These are phyloP conservation scores for Spinacia oleracea DNA, from an alignment of 179 eudicot species.

Conservation along the genomic window DNA sequence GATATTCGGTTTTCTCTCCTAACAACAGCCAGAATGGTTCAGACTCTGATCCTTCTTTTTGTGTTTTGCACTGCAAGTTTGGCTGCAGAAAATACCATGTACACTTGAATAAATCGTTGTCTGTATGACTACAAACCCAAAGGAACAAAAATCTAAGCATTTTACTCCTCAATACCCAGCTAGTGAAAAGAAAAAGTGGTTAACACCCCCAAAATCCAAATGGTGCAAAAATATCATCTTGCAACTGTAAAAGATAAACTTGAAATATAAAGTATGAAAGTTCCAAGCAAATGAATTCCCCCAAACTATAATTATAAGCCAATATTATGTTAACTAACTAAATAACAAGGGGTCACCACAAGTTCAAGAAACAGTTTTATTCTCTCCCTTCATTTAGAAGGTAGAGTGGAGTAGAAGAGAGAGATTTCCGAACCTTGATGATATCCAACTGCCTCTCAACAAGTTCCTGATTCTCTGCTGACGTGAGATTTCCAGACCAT, in stretches of 20 bases:
- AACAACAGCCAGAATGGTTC: conserved; percentile 83
- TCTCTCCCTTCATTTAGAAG: background rate
- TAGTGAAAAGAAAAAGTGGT: background rate
- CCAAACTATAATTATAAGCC: background rate
- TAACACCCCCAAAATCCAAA: background rate
- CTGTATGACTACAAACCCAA: background rate
- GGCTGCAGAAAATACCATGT: conserved; percentile 63
- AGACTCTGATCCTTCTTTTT: conserved; percentile 85
- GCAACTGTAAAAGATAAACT: background rate
- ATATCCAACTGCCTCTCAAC: conserved; percentile 89
- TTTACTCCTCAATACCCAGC: background rate
- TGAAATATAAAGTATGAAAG: background rate
- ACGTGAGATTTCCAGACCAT: conserved; percentile 77
- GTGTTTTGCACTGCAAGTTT: conserved; percentile 65
- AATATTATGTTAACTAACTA: background rate
- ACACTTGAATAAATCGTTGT: background rate
- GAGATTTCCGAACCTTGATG: conserved; percentile 60
- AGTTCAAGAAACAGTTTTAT: background rate
- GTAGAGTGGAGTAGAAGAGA: background rate
- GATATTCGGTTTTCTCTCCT: conserved; percentile 79
- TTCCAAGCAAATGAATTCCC: background rate
- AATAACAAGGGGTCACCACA: background rate
- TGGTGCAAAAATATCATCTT: background rate
- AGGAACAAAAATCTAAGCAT: background rate
- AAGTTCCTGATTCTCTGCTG: conserved; percentile 78